Evolutionary conservation across 2,329 filamentous ascomycete genomes (phyloP).

Genomic region (Pezicula rhizophila): DNA sequence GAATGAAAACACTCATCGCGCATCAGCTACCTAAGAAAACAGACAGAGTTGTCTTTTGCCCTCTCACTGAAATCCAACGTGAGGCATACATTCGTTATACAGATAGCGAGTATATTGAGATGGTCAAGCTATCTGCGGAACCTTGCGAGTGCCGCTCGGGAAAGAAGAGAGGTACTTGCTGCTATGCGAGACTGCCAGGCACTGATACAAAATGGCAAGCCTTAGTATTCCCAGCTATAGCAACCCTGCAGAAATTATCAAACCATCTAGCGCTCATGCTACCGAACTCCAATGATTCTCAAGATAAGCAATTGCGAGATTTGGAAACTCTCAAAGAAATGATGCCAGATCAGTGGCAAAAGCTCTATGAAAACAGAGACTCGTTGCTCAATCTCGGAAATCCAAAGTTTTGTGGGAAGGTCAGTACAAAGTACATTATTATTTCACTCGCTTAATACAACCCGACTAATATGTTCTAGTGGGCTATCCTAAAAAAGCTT

Average conservation of each 20-base stretch:
- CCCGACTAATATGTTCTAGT: slow-evolving; percentile 34
- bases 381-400: slow-evolving; percentile 77
- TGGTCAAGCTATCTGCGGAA: slow-evolving; percentile 63
- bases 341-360: slow-evolving; percentile 67
- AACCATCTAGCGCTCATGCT: slow-evolving; percentile 90
- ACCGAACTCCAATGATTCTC: slow-evolving; percentile 55
- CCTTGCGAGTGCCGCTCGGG: slow-evolving; percentile 64
- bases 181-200: slow-evolving; percentile 49
- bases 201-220: slow-evolving; percentile 42
- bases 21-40: slow-evolving; percentile 92
- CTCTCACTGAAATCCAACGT: slow-evolving; percentile 73
- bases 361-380: slow-evolving; percentile 69
- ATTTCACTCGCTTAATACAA: neutral
- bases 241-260: slow-evolving; percentile 76
- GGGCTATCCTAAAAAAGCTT: slow-evolving; percentile 83
- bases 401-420: slow-evolving; percentile 86
- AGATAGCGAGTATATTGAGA: slow-evolving; percentile 61
- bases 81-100: slow-evolving; percentile 80
- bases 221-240: slow-evolving; percentile 79
- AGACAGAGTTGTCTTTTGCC: slow-evolving; percentile 91
- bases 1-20: slow-evolving; percentile 89
- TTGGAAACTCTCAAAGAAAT: slow-evolving; percentile 67
- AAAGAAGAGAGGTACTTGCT: slow-evolving; percentile 78
- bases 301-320: slow-evolving; percentile 73
- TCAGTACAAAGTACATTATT: neutral